Percentiles rank a stretch among this genome's conserved stretches.
These are phyloP conservation scores for Trichophyton rubrum DNA, from an alignment of 2,329 filamentous ascomycete species.

Conservation along the genomic window DNA sequence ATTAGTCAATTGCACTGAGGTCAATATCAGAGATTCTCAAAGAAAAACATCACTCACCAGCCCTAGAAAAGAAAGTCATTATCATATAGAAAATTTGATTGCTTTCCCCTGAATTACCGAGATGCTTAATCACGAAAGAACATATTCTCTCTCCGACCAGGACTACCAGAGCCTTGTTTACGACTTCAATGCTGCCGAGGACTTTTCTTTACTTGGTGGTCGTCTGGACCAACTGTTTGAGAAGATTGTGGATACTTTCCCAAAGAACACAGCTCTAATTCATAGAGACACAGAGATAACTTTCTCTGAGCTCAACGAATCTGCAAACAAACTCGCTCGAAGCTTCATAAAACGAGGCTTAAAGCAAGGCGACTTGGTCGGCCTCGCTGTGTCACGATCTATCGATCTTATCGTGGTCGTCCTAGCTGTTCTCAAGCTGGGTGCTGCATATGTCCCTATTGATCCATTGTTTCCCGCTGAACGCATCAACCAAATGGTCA, in stretches of 20 bases:
- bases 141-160: not conserved
- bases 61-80: not conserved
- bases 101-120: not conserved
- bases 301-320: not conserved
- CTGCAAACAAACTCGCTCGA: conserved; percentile 22
- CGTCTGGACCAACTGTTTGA: conserved; percentile 2
- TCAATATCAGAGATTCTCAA: too few species aligned
- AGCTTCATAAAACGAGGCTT: conserved; percentile 16
- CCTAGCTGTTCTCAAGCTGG: conserved; percentile 29
- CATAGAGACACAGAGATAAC: not conserved
- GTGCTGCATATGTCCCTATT: conserved; percentile 26
- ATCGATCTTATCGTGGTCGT: conserved; percentile 23
- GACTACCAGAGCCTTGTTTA: not conserved
- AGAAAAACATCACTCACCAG: not conserved
- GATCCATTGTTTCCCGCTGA: conserved; percentile 24
- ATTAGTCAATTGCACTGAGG: too few species aligned
- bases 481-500: conserved; percentile 23
- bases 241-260: not conserved
- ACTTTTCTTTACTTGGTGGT: not conserved
- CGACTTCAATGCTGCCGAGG: not conserved
- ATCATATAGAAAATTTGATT: not conserved
- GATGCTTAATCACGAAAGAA: not conserved
- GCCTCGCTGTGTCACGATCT: conserved; percentile 30
- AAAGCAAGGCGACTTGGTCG: conserved; percentile 20
- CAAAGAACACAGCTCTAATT: not conserved